phyloP scores from a whole-genome alignment of 2,329 filamentous ascomycete genomes.

The Aspergillus niger region DNA sequence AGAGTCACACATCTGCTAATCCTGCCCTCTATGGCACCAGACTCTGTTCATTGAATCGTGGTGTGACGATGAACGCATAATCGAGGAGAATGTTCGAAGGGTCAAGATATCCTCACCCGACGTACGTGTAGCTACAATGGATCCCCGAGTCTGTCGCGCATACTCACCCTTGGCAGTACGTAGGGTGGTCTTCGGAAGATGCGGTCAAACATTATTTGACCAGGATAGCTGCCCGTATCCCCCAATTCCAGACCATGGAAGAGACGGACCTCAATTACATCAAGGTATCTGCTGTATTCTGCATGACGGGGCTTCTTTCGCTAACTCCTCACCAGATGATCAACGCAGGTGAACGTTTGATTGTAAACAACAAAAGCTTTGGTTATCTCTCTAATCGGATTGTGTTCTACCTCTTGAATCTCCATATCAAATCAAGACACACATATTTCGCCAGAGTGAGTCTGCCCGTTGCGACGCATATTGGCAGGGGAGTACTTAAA shows the following conservation, averaged over 20 bases:
- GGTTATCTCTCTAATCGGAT: conserved; percentile 96
- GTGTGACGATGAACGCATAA: conserved; percentile 89
- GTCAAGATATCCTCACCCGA: conserved; percentile 98
- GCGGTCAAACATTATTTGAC: conserved; percentile 89
- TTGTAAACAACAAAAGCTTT: conserved; percentile 96
- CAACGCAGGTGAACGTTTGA: conserved; percentile 88
- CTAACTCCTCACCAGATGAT: conserved; percentile 66
- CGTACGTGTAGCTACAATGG: conserved; percentile 53
- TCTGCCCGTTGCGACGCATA: neutral
- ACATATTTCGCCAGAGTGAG: conserved; percentile 83
- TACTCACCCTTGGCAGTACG: conserved; percentile 60
- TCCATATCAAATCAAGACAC: conserved; percentile 92
- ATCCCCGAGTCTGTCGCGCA: conserved; percentile 12
- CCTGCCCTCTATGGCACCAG: conserved; percentile 26
- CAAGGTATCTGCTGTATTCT: conserved; percentile 55
- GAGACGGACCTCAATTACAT: conserved; percentile 94
- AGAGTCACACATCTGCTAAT: neutral
- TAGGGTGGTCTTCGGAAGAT: conserved; percentile 87
- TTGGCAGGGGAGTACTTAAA: neutral
- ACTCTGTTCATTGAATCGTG: conserved; percentile 96
- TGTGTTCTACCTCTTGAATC: conserved; percentile 95
- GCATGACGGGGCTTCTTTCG: neutral
- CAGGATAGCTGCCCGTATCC: conserved; percentile 88
- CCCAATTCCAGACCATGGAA: conserved; percentile 94
- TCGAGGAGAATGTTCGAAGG: conserved; percentile 93